Conservation (phyloP, 176 grass and related monocot species). For the Juncus effusus region DNA sequence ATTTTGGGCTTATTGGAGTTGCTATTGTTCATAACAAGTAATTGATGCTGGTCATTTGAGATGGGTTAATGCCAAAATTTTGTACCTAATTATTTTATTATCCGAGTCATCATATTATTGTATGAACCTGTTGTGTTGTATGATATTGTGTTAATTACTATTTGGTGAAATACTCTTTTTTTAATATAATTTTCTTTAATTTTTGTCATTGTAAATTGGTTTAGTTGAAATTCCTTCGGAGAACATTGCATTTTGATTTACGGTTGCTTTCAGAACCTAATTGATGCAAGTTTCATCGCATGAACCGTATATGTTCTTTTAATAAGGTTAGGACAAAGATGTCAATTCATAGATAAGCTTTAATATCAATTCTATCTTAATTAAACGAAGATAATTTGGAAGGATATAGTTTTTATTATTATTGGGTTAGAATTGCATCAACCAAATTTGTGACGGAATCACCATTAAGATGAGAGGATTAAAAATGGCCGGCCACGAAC, state of each 20-base stretch:
- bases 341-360: too few species aligned
- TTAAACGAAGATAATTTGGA: too few species aligned
- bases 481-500: too few species aligned
- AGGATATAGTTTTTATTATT: too few species aligned
- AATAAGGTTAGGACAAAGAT: too few species aligned
- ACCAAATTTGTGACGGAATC: too few species aligned
- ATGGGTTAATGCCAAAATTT: conserved; percentile 6
- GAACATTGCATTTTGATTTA: neutral
- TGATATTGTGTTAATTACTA: too few species aligned
- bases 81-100: neutral
- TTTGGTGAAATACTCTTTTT: too few species aligned
- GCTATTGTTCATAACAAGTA: neutral
- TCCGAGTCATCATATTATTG: neutral
- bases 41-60: conserved; percentile 18
- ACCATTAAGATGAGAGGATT: too few species aligned
- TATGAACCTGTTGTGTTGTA: conserved; percentile 1
- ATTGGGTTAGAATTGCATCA: too few species aligned
- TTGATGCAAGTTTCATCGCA: conserved; percentile 8
- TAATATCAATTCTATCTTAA: too few species aligned
- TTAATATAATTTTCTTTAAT: too few species aligned
- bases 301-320: neutral
- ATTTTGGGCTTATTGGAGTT: neutral
- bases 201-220: neutral
- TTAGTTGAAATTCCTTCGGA: neutral
- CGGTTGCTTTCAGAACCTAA: conserved; percentile 24